These are phyloP conservation scores for Brachypodium distachyon DNA, from an alignment of 202 grass and related monocot genomes.

Conservation along the genomic window DNA sequence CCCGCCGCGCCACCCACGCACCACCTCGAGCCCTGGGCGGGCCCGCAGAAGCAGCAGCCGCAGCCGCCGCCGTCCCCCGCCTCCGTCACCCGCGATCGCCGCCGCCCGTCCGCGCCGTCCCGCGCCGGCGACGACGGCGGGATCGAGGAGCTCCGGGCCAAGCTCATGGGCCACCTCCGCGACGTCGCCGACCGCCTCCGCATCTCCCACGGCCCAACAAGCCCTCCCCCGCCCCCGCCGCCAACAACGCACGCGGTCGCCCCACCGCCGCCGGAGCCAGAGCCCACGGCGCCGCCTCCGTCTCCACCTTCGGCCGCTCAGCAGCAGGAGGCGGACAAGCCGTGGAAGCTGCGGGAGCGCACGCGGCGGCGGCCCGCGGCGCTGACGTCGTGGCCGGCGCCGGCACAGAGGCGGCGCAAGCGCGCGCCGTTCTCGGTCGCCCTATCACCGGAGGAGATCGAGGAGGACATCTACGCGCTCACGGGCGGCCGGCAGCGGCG, in stretches of 20 bases:
- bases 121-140: neutral
- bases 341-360: constrained; percentile 60
- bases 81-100: neutral
- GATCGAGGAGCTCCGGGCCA: constrained; percentile 30
- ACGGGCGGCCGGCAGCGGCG: constrained; percentile 54
- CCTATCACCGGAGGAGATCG: constrained; percentile 55
- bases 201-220: neutral
- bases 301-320: neutral
- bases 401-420: constrained; percentile 18
- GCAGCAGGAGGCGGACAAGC: neutral
- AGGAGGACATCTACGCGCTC: constrained; percentile 70
- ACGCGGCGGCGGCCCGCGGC: constrained; percentile 16
- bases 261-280: neutral
- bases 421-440: constrained; percentile 41
- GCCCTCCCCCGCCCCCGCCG: neutral
- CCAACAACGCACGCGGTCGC: neutral
- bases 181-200: constrained; percentile 35
- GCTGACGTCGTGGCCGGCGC: constrained; percentile 5
- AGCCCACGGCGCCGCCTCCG: neutral
- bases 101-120: constrained; percentile 3
- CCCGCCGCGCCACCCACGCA: constrained; percentile 19
- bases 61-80: neutral
- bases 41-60: constrained; percentile 8
- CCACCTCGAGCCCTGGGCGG: constrained; percentile 42
- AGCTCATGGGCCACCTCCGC: constrained; percentile 58